phyloP scores from a whole-genome alignment of 1,284 basidiomycete species.

The Vanrija humicola region DNA sequence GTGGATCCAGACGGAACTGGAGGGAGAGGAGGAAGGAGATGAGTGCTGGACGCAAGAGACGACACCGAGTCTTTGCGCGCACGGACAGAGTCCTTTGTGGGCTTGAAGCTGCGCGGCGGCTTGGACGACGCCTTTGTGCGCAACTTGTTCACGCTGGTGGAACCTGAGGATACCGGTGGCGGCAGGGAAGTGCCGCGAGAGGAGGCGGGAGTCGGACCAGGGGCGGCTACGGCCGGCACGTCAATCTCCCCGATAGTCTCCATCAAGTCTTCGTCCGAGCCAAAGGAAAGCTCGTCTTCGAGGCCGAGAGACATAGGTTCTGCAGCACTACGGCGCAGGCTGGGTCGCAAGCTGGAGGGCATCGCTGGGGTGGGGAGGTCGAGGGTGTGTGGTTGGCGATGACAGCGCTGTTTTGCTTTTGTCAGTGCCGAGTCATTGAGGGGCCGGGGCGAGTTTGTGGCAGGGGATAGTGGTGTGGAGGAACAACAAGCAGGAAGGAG shows the following conservation, averaged over 20 bases:
- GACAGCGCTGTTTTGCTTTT: neutral
- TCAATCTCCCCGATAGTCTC: constrained; percentile 32
- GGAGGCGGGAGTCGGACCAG: neutral
- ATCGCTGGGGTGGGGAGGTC: neutral
- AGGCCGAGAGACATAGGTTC: constrained; percentile 26
- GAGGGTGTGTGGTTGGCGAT: neutral
- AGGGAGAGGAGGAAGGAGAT: constrained; percentile 12
- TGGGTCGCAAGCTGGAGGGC: constrained; percentile 3
- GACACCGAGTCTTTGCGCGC: constrained; percentile 4
- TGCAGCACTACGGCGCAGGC: constrained; percentile 3
- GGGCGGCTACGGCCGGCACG: neutral
- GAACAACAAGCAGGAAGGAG: no score
- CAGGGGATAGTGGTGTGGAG: no score
- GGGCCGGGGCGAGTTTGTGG: no score
- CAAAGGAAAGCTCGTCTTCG: constrained; percentile 42
- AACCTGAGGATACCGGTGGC: neutral
- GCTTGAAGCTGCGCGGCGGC: neutral
- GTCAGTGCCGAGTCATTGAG: neutral
- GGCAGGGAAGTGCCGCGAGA: neutral
- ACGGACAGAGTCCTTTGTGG: neutral
- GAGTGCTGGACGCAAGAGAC: constrained; percentile 7
- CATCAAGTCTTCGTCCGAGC: constrained; percentile 38
- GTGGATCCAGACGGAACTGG: constrained; percentile 21
- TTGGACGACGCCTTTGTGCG: neutral
- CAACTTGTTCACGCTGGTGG: no score